Evolutionary conservation across 116 monocot genomes (phyloP), one percentile per base, ranked within the genome.

Genomic region (Posidonia oceanica): DNA sequence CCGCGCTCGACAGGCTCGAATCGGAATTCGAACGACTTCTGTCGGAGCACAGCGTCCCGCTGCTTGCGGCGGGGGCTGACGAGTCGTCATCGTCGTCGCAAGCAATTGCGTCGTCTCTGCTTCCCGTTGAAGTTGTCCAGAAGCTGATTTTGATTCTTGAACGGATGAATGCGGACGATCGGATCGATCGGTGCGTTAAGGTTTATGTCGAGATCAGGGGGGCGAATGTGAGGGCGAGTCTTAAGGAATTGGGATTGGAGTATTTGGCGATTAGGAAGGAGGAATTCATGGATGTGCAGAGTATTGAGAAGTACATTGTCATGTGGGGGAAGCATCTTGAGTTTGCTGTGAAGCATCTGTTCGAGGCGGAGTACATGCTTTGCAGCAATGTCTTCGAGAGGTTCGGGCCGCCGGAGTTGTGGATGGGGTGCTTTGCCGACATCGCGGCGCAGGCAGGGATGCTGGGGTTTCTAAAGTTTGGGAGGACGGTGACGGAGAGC

Each of bases 291-390:
- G 85, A 89, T 40, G 91, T 84, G 39, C 86, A 86, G 83, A 77
- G 78, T 64, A 80, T 91, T 51, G 83, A 83, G 66, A 61, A 53
- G 0, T 65, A 82, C 64, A 83, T 91, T 14, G 78, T 78, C 36
- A 52, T 39, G 15, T 97, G 97, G 97, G 82, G 78, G 10, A 68
- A 77, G 7, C 92, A 89, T 67, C 71, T 97, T 23, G 97, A 89
- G 66, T 89, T 97, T 59, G 76, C 87, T 1, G 83, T 97, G 18
- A 86, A 83, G 74, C 82, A 89, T 73, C 81, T 97, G 60, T 81
- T 97, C 39, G 92, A 91, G 51, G 81, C 83, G 0, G 97, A 97
- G 79, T 78, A 75, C 78, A 80, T 77, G 80, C 78, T 97, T 56
- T 89, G 91, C 81, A 39, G n/a, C 16, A 83, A 83, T 7, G 81